Evolutionary conservation across 176 grass and related monocot genomes (phyloP), one percentile per base, ranked within the genome.

Genomic region (Panicum miliaceum): DNA sequence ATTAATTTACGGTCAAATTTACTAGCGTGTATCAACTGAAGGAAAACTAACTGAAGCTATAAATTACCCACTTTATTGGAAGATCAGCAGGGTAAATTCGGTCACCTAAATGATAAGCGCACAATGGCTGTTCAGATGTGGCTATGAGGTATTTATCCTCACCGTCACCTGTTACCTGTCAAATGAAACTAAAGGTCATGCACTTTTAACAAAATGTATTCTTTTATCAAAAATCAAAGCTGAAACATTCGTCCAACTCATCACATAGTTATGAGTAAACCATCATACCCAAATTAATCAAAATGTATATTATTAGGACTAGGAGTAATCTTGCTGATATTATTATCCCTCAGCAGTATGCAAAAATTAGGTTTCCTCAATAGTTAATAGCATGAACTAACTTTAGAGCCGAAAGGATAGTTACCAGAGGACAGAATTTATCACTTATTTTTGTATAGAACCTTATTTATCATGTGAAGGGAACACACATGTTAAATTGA

Each of bases 81-180:
- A 99, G 58, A 8, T 99, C 96, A 72, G 88, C 71, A 29, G 93
- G 93, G 81, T 96, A 99, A 62, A 99, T 84, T 41, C 93, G 76
- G 81, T 99, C 96, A 59, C 92, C 92, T 46, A 94, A 40, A 92
- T 96, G 96, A 83, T 94, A 96, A 61, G 96, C 91, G 68, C 93
- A 99, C 68, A 99, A 73, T 19, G 96, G 96, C 60, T 99, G 93
- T 73, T 96, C 96, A 14, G 96, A 87, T 61, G 96, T 99, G 18
- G 96, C 96, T 77, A 99, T 96, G 11, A 99, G 89, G 86, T 99
- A 99, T 53, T 96, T 99, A 22, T 99, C 93, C 27, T 94, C 96
- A 20, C 93, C 96, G 50, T 99, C 93, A 71, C 93, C 96, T 67
- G 91, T 96, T 77, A 96, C 84, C 96, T 99, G 81, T 47, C 4